Evolutionary conservation across 2,329 filamentous ascomycete genomes (phyloP).

Genomic region (Lachnellula cervina): DNA sequence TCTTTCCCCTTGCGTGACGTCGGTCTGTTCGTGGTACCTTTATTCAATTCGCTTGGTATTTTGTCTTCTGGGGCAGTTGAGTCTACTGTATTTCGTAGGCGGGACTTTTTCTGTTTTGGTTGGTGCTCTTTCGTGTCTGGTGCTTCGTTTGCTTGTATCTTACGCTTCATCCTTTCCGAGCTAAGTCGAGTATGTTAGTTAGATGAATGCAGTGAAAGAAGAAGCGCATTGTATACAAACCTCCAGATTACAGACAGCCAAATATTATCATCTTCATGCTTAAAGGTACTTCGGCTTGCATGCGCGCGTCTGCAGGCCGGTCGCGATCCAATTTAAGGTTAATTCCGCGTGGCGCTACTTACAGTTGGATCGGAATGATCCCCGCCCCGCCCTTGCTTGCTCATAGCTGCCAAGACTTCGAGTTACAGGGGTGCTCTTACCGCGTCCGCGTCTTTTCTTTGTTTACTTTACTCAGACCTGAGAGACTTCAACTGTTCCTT

Average conservation of each 20-base stretch:
- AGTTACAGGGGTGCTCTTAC: conserved; percentile 8
- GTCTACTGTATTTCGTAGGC: conserved; percentile 2
- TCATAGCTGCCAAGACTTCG: conserved; percentile 8
- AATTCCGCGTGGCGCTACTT: conserved; percentile 16
- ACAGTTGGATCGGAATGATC: conserved; percentile 9
- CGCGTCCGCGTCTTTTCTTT: neutral
- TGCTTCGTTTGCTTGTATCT: conserved; percentile 10
- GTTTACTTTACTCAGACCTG: neutral
- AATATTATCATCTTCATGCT: neutral
- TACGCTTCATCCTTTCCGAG: conserved; percentile 17
- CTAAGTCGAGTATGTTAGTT: neutral
- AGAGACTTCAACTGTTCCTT: neutral
- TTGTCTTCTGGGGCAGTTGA: neutral
- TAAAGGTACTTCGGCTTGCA: neutral
- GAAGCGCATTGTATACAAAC: neutral
- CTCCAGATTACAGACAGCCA: neutral
- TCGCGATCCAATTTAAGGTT: conserved; percentile 12
- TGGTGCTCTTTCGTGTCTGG: conserved; percentile 9
- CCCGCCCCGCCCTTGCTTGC: neutral
- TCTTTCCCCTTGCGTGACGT: neutral
- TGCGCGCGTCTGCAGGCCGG: neutral
- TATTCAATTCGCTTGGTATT: neutral
- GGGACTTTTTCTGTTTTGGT: conserved; percentile 12
- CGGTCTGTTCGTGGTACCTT: neutral
- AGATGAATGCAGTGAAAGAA: neutral